Evolutionary conservation across 345 rosid genomes (phyloP), one percentile per base, ranked within the genome.

Genomic region (Abelmoschus esculentus): DNA sequence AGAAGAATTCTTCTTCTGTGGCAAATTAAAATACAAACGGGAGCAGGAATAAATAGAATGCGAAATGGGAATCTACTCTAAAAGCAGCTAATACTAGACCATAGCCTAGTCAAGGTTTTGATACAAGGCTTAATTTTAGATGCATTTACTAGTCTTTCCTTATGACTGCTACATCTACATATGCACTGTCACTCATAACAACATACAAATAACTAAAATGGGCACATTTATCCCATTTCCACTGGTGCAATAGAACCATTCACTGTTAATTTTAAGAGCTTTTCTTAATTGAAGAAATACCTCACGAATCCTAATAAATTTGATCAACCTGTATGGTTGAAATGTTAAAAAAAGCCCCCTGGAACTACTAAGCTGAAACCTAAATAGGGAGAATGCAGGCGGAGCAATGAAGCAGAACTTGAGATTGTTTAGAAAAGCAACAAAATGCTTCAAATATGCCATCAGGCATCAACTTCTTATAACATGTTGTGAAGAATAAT

Each of bases 151-250:
- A 65, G 31, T 26, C 38, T 53, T 64, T 62, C 36, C 18, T 26
- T 34, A 32, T 64, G 26, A 46, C 6, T 44, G 19, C 26, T 65
- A 46, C 12, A 44, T 44, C 36, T n/a, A 44, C 55, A 46, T 44
- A 3, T 14, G 17, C 68, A 22, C 28, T 63, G 18, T 63, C 18
- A 42, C 17, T 42, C 7, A 47, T 28, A 4, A 63, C 52, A 9
- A 6, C 6, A 40, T 5, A 40, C 19, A 44, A 44, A 65, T 22
- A 65, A 65, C 19, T 65, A 22, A 14, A 65, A 44, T 26, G 19
- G 18, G 55, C 11, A 65, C 54, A 65, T 22, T 65, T 42, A 46
- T n/a, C 69, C 69, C 54, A 65, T 26, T 44, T 64, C 5, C 14
- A 3, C 26, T 9, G 29, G 29, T 11, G 8, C 66, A 38, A 18